Evolutionary conservation across 106 monocot genomes (phyloP), one percentile per base, ranked within the genome.

Genomic region (Narthecium ossifragum): DNA sequence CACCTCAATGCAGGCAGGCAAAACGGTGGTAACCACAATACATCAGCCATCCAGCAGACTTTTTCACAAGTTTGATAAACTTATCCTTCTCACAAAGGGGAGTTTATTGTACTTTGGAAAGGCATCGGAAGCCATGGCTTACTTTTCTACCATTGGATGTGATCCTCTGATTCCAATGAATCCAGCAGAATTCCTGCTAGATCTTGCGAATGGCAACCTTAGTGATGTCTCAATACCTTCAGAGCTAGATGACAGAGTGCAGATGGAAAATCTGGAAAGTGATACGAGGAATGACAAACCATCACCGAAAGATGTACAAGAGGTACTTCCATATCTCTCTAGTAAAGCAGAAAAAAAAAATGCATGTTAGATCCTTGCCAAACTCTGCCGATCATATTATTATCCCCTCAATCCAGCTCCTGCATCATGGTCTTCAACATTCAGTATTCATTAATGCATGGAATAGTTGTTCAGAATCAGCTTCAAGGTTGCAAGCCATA

Each of bases 21-120:
- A 85, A 60, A 91, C 90, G 54, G 82, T 91, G 60, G 41, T 86
- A 50, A 86, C 85, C 21, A 82, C 82, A 59, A 82, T 91, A 57
- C 90, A 91, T 73, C 85, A 91, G 34, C 90, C 90, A 62, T 91
- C 90, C 2, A 91, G 82, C 74, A 91, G 90, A 63, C 60, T 91
- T 12, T 86, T 85, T 65, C 81, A 80, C 65, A 82, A 79, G 45
- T 85, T 91, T 53, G 82, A 85, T 34, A 85, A 80, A 53, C 51
- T 91, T 51, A 79, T 91, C 56, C 82, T 91, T 51, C 76, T 91
- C 32, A 85, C 76, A 18, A 82, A 82, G 56, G 90, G 90, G 8
- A 91, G 79, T 64, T 54, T 85, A 53, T 61, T 91, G 20, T 91
- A 85, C 46, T 91, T 68, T 60, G 90, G 85, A 54, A 85, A 82